These are phyloP conservation scores for Pseudofabraea citricarpa DNA, from an alignment of 2,329 filamentous ascomycete species.

Conservation along the genomic window DNA sequence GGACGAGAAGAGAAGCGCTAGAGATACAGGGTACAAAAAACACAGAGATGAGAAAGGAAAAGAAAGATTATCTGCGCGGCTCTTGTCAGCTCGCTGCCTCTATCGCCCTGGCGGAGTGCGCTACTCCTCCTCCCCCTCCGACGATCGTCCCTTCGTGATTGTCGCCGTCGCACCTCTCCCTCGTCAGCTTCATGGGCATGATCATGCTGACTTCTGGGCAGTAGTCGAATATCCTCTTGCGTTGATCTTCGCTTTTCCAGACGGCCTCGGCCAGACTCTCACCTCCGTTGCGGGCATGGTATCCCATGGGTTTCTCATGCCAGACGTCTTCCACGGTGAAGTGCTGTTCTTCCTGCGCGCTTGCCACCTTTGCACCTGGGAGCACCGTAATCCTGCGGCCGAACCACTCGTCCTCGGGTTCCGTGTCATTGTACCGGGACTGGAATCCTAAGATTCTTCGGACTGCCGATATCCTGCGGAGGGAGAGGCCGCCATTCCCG, in stretches of 20 bases:
- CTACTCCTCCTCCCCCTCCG: too few species aligned
- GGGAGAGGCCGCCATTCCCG: slow-evolving; percentile 49
- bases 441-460: slow-evolving; percentile 43
- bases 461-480: slow-evolving; percentile 48
- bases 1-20: too few species aligned
- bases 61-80: too few species aligned
- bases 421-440: slow-evolving; percentile 42
- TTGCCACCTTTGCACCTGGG: slow-evolving; percentile 43
- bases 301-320: slow-evolving; percentile 48
- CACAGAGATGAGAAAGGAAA: too few species aligned
- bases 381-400: slow-evolving; percentile 41
- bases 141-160: slow-evolving; percentile 19
- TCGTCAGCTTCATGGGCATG: slow-evolving; percentile 51
- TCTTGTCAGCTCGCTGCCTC: too few species aligned
- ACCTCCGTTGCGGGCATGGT: slow-evolving; percentile 43
- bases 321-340: slow-evolving; percentile 47
- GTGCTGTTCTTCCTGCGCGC: slow-evolving; percentile 31
- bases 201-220: slow-evolving; percentile 52
- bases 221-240: slow-evolving; percentile 47
- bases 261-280: slow-evolving; percentile 35
- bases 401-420: slow-evolving; percentile 53
- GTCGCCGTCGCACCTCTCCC: slow-evolving; percentile 37
- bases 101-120: too few species aligned
- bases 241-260: slow-evolving; percentile 39
- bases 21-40: too few species aligned